Conservation (phyloP, 495 filamentous ascomycete genomes). For the Hyaloscypha hepaticicola region DNA sequence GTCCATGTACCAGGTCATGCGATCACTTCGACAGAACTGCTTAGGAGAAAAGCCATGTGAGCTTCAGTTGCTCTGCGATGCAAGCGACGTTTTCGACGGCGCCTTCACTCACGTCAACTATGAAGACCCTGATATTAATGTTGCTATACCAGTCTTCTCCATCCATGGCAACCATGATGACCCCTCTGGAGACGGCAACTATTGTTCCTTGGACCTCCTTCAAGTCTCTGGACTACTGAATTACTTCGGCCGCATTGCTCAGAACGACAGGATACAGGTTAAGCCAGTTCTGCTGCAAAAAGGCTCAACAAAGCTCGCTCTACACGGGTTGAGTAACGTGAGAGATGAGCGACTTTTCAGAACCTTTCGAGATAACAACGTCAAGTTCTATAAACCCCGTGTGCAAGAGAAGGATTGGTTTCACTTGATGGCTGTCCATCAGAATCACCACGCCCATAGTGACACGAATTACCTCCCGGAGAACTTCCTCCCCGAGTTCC, state of each 20-base stretch:
- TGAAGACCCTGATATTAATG: slow-evolving; percentile 95
- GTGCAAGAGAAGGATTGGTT: slow-evolving; percentile 91
- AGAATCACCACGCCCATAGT: slow-evolving; percentile 92
- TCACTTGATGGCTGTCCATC: slow-evolving; percentile 93
- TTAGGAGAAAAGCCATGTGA: slow-evolving; percentile 94
- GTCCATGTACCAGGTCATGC: slow-evolving; percentile 96
- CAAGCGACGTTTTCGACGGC: slow-evolving; percentile 79
- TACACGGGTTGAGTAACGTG: slow-evolving; percentile 96
- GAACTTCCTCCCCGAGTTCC: slow-evolving; percentile 87
- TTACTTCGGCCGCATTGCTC: slow-evolving; percentile 89
- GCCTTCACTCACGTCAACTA: slow-evolving; percentile 95
- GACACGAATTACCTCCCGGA: slow-evolving; percentile 90
- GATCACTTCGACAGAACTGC: slow-evolving; percentile 87
- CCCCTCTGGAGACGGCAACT: slow-evolving; percentile 87
- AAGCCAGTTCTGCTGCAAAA: slow-evolving; percentile 94
- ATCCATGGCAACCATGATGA: slow-evolving; percentile 99
- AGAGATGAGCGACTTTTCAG: slow-evolving; percentile 92
- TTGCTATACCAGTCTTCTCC: slow-evolving; percentile 95
- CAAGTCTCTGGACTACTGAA: slow-evolving; percentile 90
- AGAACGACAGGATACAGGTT: slow-evolving; percentile 87
- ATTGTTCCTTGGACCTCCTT: slow-evolving; percentile 85
- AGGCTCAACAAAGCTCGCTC: slow-evolving; percentile 85
- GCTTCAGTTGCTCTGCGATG: slow-evolving; percentile 91
- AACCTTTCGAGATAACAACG: slow-evolving; percentile 89
- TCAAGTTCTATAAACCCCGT: slow-evolving; percentile 86